Evolutionary conservation across 441 rosid genomes (phyloP), one percentile per base, ranked within the genome.

Genomic region (Theobroma grandiflorum): DNA sequence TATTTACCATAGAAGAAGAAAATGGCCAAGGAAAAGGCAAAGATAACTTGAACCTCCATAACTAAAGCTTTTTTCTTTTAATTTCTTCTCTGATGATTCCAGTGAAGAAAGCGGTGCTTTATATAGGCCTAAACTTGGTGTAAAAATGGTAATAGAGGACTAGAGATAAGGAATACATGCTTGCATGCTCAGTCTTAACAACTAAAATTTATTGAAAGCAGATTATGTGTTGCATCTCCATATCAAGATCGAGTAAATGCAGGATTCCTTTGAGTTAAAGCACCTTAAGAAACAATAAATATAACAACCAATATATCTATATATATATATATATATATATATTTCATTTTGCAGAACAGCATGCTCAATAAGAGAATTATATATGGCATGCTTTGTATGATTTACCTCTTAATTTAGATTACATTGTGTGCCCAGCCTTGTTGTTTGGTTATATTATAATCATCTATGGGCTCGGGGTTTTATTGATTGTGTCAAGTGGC

Each of bases 1-100:
- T 6, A 20, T 22, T 45, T 80, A 84, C 86, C 75, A 18, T 61
- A 9, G 64, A 80, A 73, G 67, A 61, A 77, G 81, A 80, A 26
- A 52, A 72, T 35, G 76, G 50, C 20, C 31, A 78, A 35, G 53
- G 68, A 31, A 31, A 84, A 58, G 16, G 47, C 58, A 55, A 70
- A 80, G 33, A 49, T 64, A 43, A 68, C 61, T 75, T 16, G 73
- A 58, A 9, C 53, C 50, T 58, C 80, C 78, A 75, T 83, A 2
- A 4, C 5, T 9, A 42, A 37, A 4, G 6, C 8, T 35, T 8
- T 6, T 22, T 10, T 5, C 3, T 45, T 52, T 16, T 55, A 37
- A 35, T 64, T 64, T 16, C 26, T 40, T 69, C 7, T 47, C 10
- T 22, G 52, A 14, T 42, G 33, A 71, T 33, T 50, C 38, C 0